Evolutionary conservation across 148 eudicot genomes (phyloP).

Genomic region (Fagopyrum homotropicum): DNA sequence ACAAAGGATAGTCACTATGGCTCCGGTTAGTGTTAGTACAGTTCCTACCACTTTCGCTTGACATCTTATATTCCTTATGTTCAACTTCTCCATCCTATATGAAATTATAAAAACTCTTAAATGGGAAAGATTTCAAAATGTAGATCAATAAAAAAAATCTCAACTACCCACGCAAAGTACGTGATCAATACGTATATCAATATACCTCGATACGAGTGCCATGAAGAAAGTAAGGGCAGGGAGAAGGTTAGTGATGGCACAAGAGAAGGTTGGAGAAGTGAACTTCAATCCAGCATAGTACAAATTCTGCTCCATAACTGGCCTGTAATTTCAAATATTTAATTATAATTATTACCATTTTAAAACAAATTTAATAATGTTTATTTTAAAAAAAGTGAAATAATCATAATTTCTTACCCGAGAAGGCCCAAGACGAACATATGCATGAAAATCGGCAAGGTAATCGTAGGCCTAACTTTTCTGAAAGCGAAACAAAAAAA

Average conservation of each 20-base stretch:
- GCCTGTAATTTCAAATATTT: conserved; percentile 10
- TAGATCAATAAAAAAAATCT: too few relatives aligned
- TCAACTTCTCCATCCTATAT: conserved; percentile 18
- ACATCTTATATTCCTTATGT: conserved; percentile 14
- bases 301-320: conserved; percentile 25
- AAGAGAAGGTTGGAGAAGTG: conserved; percentile 23
- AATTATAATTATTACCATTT: too few relatives aligned
- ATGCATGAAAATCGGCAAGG: conserved; percentile 20
- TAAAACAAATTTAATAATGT: too few relatives aligned
- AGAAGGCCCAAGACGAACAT: conserved; percentile 19
- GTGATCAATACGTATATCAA: too few relatives aligned
- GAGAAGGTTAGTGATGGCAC: conserved; percentile 24
- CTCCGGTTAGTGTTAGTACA: conserved; percentile 18
- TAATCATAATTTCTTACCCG: conserved; percentile 11
- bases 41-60: conserved; percentile 22
- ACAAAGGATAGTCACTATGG: conserved; percentile 15
- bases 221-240: conserved; percentile 21
- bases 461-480: conserved; percentile 20
- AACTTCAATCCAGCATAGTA: conserved; percentile 20
- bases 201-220: conserved; percentile 19
- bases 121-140: too few relatives aligned
- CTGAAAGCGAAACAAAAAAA: conserved; percentile 17
- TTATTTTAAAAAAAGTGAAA: too few relatives aligned
- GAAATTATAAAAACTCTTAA: too few relatives aligned
- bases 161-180: too few relatives aligned